A percentile compares a stretch with the other conserved stretches of the same genome.
Evolutionary conservation across 768 basidiomycete species (phyloP).

Genomic region (Exsudoporus frostii): DNA sequence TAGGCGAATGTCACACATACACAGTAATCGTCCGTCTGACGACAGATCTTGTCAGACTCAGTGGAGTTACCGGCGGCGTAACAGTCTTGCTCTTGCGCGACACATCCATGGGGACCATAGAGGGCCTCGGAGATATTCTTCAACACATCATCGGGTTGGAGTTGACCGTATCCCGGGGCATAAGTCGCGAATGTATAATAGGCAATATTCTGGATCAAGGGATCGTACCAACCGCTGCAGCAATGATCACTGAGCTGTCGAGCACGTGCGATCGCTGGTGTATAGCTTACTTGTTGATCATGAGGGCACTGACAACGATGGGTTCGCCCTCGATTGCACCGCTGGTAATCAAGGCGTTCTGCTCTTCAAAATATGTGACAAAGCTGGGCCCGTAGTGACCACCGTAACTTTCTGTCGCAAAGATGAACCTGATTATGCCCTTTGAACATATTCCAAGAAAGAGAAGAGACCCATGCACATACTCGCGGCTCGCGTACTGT

Average conservation of each 20-base stretch:
- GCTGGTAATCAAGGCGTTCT: slow-evolving; percentile 49
- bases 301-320: slow-evolving; percentile 54
- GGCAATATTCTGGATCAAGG: slow-evolving; percentile 58
- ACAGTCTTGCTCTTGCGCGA: slow-evolving; percentile 53
- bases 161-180: slow-evolving; percentile 66
- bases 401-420: slow-evolving; percentile 66
- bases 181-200: slow-evolving; percentile 58
- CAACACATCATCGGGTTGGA: slow-evolving; percentile 47
- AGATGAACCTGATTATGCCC: slow-evolving; percentile 45
- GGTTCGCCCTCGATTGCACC: slow-evolving; percentile 47
- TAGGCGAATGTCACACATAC: slow-evolving; percentile 35
- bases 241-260: not conserved
- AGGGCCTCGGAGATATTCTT: slow-evolving; percentile 46
- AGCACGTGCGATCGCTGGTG: not conserved
- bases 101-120: slow-evolving; percentile 48
- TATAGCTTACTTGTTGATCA: slow-evolving; percentile 56
- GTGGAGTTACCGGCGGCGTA: slow-evolving; percentile 49
- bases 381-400: slow-evolving; percentile 67
- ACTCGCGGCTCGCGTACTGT: slow-evolving; percentile 54
- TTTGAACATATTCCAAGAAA: not conserved
- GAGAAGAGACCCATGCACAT: slow-evolving; percentile 14
- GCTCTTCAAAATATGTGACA: slow-evolving; percentile 61
- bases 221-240: slow-evolving; percentile 62
- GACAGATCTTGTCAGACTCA: slow-evolving; percentile 49
- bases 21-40: slow-evolving; percentile 51